Evolutionary conservation across 257 asterid species (phyloP), one percentile per base, ranked within the genome.

Genomic region (Solanum chilense): DNA sequence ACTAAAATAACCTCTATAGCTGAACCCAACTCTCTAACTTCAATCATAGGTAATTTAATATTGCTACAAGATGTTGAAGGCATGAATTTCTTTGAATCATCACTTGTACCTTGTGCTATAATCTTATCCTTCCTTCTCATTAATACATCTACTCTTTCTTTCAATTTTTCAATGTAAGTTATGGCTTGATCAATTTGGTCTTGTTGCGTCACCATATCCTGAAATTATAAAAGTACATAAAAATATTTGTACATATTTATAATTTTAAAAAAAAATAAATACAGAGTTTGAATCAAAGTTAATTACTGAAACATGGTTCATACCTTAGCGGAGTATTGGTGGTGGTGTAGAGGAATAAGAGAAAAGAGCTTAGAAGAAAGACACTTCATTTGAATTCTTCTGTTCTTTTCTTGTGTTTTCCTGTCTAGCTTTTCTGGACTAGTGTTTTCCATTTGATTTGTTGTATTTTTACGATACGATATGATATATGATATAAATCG

Each of bases 101-200:
- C 15, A 45, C 21, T 11, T 23, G 11, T 35, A 13, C 20, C 21
- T 82, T 14, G 29, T 35, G 64, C n/a, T 71, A 39, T 35, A 44
- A 69, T 62, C 49, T 75, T 44, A 31, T 82, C 49, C 90, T 90
- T 91, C 68, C 60, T 93, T 77, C 41, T 88, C 82, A 75, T 81
- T 60, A 93, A 41, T 66, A 82, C 85, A 56, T 91, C 92, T 0
- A 91, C 29, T 60, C 89, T 73, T 75, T 90, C 90, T 77, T 71
- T 89, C n/a, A 90, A 80, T 35, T 49, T 37, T 66, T 49, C 87
- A 68, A 92, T 89, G 85, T 92, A 91, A 14, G 13, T 10, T 20
- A 83, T 89, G 21, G 91, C 89, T 88, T 91, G 85, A 70, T 90
- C 90, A 13, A 92, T 9, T 84, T 87, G 93, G 49, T 92, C 92